Conservation (phyloP, 2,329 filamentous ascomycete species). For the Aspergillus felis region DNA sequence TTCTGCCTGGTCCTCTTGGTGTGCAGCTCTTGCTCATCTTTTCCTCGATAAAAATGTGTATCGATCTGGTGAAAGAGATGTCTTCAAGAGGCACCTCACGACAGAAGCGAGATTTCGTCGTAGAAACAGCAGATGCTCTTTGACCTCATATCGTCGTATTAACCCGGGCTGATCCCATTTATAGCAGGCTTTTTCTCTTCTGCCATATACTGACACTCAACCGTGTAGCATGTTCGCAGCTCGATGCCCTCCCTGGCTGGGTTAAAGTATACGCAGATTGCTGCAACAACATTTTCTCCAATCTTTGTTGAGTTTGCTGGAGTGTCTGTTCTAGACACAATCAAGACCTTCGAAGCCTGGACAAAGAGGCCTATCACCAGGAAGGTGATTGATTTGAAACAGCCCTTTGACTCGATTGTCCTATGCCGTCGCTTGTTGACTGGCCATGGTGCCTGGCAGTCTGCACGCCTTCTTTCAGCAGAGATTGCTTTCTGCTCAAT, state of each 20-base stretch:
- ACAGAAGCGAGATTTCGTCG: not conserved
- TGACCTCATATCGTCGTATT: not conserved
- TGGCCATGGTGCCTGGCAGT: not conserved
- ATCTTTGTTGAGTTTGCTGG: not conserved
- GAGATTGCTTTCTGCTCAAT: not conserved
- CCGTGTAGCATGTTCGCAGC: not conserved
- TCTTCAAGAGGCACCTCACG: not conserved
- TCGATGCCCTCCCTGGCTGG: conserved; percentile 2
- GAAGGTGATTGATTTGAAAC: not conserved
- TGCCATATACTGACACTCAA: not conserved
- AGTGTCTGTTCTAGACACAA: not conserved
- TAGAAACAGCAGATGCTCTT: not conserved
- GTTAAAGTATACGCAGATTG: not conserved
- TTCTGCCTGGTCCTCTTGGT: not conserved
- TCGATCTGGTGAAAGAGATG: not conserved
- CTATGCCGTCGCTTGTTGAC: not conserved
- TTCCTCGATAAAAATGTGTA: not conserved
- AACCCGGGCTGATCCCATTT: not conserved
- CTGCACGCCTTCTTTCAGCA: not conserved
- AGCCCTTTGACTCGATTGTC: not conserved
- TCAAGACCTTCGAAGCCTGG: not conserved
- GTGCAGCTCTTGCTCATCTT: not conserved
- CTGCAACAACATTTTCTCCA: not conserved
- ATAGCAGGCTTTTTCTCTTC: not conserved
- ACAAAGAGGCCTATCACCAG: not conserved